Evolutionary conservation across 495 filamentous ascomycete genomes (phyloP).

Genomic region (Xylaria grammica): DNA sequence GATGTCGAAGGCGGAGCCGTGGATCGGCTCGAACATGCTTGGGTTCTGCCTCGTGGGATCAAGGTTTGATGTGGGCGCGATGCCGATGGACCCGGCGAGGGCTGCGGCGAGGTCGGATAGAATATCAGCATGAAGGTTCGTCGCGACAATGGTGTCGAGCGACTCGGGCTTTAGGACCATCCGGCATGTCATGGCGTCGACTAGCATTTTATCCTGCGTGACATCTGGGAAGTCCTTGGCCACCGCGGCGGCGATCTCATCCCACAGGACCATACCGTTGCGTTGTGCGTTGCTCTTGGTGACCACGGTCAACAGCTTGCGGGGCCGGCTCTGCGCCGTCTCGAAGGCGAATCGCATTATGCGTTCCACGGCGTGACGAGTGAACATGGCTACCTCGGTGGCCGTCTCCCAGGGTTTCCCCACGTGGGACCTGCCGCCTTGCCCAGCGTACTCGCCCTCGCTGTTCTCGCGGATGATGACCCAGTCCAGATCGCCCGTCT

Average conservation of each 20-base stretch:
- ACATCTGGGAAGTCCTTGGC: constrained; percentile 59
- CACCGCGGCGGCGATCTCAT: constrained; percentile 56
- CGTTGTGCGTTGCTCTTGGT: constrained; percentile 65
- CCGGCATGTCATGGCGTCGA: constrained; percentile 63
- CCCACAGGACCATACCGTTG: constrained; percentile 65
- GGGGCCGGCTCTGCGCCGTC: constrained; percentile 50
- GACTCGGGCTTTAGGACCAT: constrained; percentile 60
- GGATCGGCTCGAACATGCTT: constrained; percentile 72
- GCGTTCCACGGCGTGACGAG: constrained; percentile 56
- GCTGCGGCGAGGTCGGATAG: constrained; percentile 63
- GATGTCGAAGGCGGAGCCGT: constrained; percentile 72
- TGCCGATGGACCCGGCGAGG: constrained; percentile 61
- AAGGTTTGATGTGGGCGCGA: constrained; percentile 67
- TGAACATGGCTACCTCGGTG: constrained; percentile 62
- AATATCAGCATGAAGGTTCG: constrained; percentile 62
- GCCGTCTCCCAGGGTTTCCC: constrained; percentile 59
- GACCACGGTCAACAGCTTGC: constrained; percentile 59
- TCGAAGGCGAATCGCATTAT: constrained; percentile 63
- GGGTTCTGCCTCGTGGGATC: constrained; percentile 66
- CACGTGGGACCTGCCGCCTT: constrained; percentile 58
- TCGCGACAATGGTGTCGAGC: constrained; percentile 61
- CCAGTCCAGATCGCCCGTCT: constrained; percentile 55
- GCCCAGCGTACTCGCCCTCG: constrained; percentile 63
- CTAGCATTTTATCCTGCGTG: constrained; percentile 61
- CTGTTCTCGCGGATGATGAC: constrained; percentile 63